Conservation (phyloP, 805 yeast species). For the Candida railenensis region DNA sequence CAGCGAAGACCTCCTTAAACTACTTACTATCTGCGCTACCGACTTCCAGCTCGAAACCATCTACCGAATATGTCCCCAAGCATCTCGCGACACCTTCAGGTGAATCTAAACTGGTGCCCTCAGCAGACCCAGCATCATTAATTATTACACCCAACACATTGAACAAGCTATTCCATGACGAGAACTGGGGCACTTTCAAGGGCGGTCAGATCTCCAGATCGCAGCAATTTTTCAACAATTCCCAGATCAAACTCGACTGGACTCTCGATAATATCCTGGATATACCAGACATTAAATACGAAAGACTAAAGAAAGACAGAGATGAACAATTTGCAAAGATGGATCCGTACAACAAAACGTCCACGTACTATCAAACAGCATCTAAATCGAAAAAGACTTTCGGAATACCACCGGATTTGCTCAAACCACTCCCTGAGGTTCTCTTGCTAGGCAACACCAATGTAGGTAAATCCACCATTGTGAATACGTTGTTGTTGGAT, state of each 20-base stretch:
- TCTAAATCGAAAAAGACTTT: slow-evolving; percentile 23
- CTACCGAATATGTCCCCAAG: neutral
- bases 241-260: slow-evolving; percentile 58
- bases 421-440: slow-evolving; percentile 60
- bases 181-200: slow-evolving; percentile 12
- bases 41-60: neutral
- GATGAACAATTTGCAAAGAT: slow-evolving; percentile 14
- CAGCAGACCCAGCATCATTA: slow-evolving; percentile 6
- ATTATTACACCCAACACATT: slow-evolving; percentile 24
- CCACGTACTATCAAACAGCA: slow-evolving; percentile 9
- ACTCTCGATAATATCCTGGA: slow-evolving; percentile 49
- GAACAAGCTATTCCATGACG: slow-evolving; percentile 18
- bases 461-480: slow-evolving; percentile 80
- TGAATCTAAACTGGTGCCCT: neutral
- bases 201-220: slow-evolving; percentile 16
- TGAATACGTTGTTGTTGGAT: slow-evolving; percentile 57
- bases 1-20: slow-evolving; percentile 6
- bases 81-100: neutral
- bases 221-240: slow-evolving; percentile 41
- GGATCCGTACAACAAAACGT: slow-evolving; percentile 24
- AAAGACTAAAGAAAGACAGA: slow-evolving; percentile 17
- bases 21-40: neutral
- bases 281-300: slow-evolving; percentile 55
- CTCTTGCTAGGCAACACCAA: slow-evolving; percentile 78
- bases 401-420: slow-evolving; percentile 32